Percentiles rank a stretch among this genome's conserved stretches.
phyloP scores from a whole-genome alignment of 2,329 filamentous ascomycete species.

The Cladophialophora exuberans region DNA sequence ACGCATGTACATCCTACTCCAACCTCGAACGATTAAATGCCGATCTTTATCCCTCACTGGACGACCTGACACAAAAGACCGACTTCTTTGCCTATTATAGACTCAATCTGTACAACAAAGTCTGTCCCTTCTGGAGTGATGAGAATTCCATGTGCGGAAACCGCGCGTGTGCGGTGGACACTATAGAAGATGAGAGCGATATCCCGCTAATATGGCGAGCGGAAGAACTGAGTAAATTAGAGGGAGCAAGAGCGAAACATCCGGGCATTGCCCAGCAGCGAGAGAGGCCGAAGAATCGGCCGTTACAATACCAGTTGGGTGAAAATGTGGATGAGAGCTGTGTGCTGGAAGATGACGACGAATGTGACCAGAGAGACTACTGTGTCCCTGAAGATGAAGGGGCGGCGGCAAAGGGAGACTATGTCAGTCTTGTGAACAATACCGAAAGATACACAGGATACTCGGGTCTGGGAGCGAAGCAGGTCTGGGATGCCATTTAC shows the following conservation, averaged over 20 bases:
- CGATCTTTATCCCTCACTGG: conserved; percentile 73
- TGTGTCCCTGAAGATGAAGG: conserved; percentile 95
- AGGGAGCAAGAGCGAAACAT: conserved; percentile 88
- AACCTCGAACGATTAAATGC: conserved; percentile 84
- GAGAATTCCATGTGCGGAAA: conserved; percentile 94
- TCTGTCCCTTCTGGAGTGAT: conserved; percentile 95
- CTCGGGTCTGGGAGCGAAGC: conserved; percentile 76
- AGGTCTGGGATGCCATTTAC: conserved; percentile 97
- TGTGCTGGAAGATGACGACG: conserved; percentile 95
- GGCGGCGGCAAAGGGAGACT: conserved; percentile 84
- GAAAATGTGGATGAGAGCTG: conserved; percentile 91
- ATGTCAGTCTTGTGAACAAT: conserved; percentile 91
- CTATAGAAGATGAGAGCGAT: conserved; percentile 91
- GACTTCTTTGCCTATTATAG: conserved; percentile 99
- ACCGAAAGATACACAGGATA: conserved; percentile 97
- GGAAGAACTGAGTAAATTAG: conserved; percentile 86
- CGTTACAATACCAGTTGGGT: conserved; percentile 80
- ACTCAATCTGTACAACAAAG: conserved; percentile 90
- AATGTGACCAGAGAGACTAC: conserved; percentile 95
- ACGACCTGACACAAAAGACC: conserved; percentile 80
- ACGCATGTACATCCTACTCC: conserved; percentile 91
- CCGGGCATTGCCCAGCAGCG: conserved; percentile 74
- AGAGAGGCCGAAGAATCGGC: conserved; percentile 68
- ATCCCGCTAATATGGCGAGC: conserved; percentile 90
- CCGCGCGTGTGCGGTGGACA: conserved; percentile 93